These are phyloP conservation scores for Aspergillus ochraceoroseus DNA, from an alignment of 2,329 filamentous ascomycete species.

Conservation along the genomic window DNA sequence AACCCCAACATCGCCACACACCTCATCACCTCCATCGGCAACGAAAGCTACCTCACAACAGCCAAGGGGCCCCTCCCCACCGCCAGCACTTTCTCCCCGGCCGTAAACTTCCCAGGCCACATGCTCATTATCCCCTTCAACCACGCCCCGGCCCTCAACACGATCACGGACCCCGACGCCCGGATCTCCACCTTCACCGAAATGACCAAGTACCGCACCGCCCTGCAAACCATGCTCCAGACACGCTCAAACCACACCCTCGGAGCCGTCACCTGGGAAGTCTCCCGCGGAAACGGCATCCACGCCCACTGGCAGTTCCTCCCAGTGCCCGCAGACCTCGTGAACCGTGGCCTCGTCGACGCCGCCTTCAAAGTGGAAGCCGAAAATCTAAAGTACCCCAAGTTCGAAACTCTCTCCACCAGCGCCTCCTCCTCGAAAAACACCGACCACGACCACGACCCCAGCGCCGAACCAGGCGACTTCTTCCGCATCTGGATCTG, in stretches of 20 bases:
- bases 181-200: constrained; percentile 62
- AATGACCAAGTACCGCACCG: constrained; percentile 74
- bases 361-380: constrained; percentile 85
- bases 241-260: constrained; percentile 50
- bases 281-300: constrained; percentile 73
- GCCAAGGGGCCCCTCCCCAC: constrained; percentile 85
- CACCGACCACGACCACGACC: constrained; percentile 24
- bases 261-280: constrained; percentile 87
- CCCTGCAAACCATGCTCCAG: constrained; percentile 72
- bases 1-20: constrained; percentile 80
- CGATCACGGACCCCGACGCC: constrained; percentile 58
- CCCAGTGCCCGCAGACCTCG: constrained; percentile 64
- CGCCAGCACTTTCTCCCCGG: constrained; percentile 59
- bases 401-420: constrained; percentile 44
- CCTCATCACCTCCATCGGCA: constrained; percentile 83
- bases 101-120: constrained; percentile 73
- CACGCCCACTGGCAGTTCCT: constrained; percentile 94
- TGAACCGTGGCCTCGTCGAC: constrained; percentile 71
- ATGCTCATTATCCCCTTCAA: constrained; percentile 85
- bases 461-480: constrained; percentile 48
- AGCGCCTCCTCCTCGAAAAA: constrained; percentile 22
- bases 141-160: constrained; percentile 69
- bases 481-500: constrained; percentile 83
- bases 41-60: constrained; percentile 81
- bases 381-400: constrained; percentile 63